Evolutionary conservation across 306 rosid genomes (phyloP).

Genomic region (Vachellia pachyceras): DNA sequence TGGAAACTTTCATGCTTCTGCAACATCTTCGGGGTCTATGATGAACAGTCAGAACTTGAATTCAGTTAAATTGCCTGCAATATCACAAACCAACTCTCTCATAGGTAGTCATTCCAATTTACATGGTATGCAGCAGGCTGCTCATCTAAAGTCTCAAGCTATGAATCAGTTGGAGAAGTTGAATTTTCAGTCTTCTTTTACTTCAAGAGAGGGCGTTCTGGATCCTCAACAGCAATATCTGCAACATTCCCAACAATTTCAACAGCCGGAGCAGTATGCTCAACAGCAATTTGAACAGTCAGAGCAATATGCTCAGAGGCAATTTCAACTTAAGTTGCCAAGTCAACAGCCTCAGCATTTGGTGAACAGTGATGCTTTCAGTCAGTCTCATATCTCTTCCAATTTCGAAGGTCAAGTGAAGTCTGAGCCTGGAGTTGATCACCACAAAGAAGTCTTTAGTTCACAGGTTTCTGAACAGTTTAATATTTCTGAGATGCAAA

Average conservation of each 20-base stretch:
- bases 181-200: slow-evolving; percentile 65
- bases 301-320: slow-evolving; percentile 66
- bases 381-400: slow-evolving; percentile 69
- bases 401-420: slow-evolving; percentile 66
- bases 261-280: slow-evolving; percentile 65
- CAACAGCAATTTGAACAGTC: slow-evolving; percentile 77
- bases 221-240: slow-evolving; percentile 76
- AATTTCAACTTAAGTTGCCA: slow-evolving; percentile 63
- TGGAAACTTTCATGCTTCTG: slow-evolving; percentile 69
- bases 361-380: slow-evolving; percentile 60
- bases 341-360: slow-evolving; percentile 70
- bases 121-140: slow-evolving; percentile 65
- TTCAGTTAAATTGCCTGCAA: slow-evolving; percentile 64
- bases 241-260: slow-evolving; percentile 75
- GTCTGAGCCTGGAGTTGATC: slow-evolving; percentile 70
- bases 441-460: slow-evolving; percentile 61
- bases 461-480: slow-evolving; percentile 69
- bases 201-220: slow-evolving; percentile 66
- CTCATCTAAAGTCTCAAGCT: slow-evolving; percentile 66
- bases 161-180: slow-evolving; percentile 75
- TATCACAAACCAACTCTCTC: slow-evolving; percentile 65
- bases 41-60: slow-evolving; percentile 69
- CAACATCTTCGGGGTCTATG: slow-evolving; percentile 75
- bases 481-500: slow-evolving; percentile 70
- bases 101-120: slow-evolving; percentile 69